Base-by-base conservation (phyloP, 2,329 filamentous ascomycete genomes). In the Lachnellula hyalina region DNA sequence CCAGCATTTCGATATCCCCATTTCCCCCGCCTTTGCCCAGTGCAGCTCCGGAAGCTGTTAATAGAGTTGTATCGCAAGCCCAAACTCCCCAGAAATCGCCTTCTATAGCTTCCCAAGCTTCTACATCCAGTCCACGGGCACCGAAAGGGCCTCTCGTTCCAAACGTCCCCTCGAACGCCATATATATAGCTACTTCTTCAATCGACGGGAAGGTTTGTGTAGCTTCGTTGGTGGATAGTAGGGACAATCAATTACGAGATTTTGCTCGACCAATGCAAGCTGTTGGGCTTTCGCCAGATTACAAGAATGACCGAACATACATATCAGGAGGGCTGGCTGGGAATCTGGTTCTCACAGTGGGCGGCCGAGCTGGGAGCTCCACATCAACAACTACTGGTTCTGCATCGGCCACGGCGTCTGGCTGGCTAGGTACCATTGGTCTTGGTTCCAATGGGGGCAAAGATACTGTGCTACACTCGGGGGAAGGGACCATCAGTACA, bases 201-300 rank as follows among this genome's bases (percentile, higher is more conserved):
- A 89, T 96, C 68, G 94, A 99, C 70, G 95, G 94, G 17, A 93
- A 96, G 67, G 90, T 99, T 14, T 97, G 94, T 65, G 83, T 99
- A 0, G 86, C 91, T 55, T 96, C 90, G 1, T 75, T 99, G 19
- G 75, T 94, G 19, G 93, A 99, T 66, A 74, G 87, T 38, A 95
- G 91, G 66, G 94, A 99, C 72, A 91, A 96, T 2, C 86, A 91
- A 55, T 73, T 97, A 28, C 86, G 94, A 28, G 96, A 96, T 69
- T 99, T 97, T 74, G 90, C 90, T 1, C 83, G 95, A 4, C 95
- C 95, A 0, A 85, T 99, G 2, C 91, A 96, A 67, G 85, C 91
- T 5, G 90, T 99, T 1, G 90, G 92, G 0, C 73, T 99, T n/a
- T 97, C 94, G 0, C 94, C 94, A 0, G 91, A 97, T 51, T 99